Evolutionary conservation across 345 rosid genomes (phyloP).

Genomic region (Turnera subulata): DNA sequence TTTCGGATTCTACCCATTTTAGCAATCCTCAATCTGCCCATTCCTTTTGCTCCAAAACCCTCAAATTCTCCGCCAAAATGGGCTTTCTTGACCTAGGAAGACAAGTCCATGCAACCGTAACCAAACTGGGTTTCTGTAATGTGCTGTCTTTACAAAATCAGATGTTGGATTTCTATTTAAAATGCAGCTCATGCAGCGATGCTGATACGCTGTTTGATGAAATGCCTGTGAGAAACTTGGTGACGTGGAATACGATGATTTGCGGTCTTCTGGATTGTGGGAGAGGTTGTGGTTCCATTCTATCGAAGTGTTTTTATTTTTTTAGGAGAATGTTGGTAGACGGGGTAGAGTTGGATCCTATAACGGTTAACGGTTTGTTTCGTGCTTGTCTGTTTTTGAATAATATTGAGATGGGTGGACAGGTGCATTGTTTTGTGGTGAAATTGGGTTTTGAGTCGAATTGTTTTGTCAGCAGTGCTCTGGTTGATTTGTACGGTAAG

Average conservation of each 20-base stretch:
- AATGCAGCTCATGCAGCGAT: slow-evolving; percentile 22
- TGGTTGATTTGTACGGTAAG: slow-evolving; percentile 68
- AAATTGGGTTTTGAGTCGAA: slow-evolving; percentile 45
- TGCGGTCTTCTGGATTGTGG: slow-evolving; percentile 30
- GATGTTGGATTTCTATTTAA: slow-evolving; percentile 42
- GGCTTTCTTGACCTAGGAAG: slow-evolving; percentile 28
- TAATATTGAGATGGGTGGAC: slow-evolving; percentile 38
- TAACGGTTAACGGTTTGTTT: slow-evolving; percentile 48
- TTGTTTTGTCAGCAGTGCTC: slow-evolving; percentile 41
- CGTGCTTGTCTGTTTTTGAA: slow-evolving; percentile 40
- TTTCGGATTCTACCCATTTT: slow-evolving; percentile 1
- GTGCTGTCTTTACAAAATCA: slow-evolving; percentile 46
- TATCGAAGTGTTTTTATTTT: slow-evolving; percentile 26
- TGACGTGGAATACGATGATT: slow-evolving; percentile 64
- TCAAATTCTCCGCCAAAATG: slow-evolving; percentile 34
- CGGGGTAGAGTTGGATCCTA: slow-evolving; percentile 39
- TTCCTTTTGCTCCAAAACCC: slow-evolving; percentile 24
- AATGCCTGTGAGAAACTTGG: slow-evolving; percentile 53
- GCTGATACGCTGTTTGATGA: slow-evolving; percentile 55
- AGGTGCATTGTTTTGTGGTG: slow-evolving; percentile 46
- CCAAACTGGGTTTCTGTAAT: slow-evolving; percentile 38
- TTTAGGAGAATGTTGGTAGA: slow-evolving; percentile 43
- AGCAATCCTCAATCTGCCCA: background rate
- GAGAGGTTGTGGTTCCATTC: slow-evolving; percentile 3
- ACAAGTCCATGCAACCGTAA: slow-evolving; percentile 34